Conservation (phyloP, 768 basidiomycete species). For the Paxillus involutus region DNA sequence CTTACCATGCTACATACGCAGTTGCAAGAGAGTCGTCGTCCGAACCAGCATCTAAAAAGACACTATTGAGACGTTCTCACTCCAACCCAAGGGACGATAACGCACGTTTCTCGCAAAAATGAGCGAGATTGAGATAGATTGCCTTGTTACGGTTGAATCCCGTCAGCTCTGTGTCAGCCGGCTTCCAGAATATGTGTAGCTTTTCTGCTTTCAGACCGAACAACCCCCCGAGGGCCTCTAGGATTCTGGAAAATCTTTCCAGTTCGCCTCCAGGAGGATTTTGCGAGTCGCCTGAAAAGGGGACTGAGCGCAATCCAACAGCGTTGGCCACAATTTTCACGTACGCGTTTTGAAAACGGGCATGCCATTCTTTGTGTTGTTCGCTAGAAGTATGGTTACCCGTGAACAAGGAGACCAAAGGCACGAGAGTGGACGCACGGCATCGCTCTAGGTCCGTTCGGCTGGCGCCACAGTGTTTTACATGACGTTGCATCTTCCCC, state of each 20-base stretch:
- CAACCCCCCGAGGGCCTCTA: slow-evolving; percentile 4
- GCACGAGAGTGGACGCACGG: slow-evolving; percentile 1
- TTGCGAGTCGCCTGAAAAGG: neutral
- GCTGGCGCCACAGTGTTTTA: slow-evolving; percentile 9
- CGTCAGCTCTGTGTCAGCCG: slow-evolving; percentile 9
- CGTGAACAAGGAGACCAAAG: neutral
- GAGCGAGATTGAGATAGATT: slow-evolving; percentile 14
- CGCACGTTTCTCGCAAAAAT: slow-evolving; percentile 10
- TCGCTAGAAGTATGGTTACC: neutral
- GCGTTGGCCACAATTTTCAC: neutral
- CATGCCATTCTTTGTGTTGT: neutral
- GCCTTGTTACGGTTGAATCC: slow-evolving; percentile 16
- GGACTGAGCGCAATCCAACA: neutral
- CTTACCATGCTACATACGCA: neutral
- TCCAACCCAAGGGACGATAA: neutral
- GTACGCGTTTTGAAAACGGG: slow-evolving; percentile 3
- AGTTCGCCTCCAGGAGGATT: slow-evolving; percentile 1
- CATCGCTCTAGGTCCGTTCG: slow-evolving; percentile 7
- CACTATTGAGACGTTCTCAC: neutral
- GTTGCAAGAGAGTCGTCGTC: neutral
- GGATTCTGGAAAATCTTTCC: slow-evolving; percentile 4
- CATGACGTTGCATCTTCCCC: slow-evolving; percentile 11
- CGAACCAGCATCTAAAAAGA: neutral
- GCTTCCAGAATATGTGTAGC: slow-evolving; percentile 12
- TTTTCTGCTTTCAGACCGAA: slow-evolving; percentile 1